These are phyloP conservation scores for Rhodomyrtus psidioides DNA, from an alignment of 441 rosid genomes.

Conservation along the genomic window DNA sequence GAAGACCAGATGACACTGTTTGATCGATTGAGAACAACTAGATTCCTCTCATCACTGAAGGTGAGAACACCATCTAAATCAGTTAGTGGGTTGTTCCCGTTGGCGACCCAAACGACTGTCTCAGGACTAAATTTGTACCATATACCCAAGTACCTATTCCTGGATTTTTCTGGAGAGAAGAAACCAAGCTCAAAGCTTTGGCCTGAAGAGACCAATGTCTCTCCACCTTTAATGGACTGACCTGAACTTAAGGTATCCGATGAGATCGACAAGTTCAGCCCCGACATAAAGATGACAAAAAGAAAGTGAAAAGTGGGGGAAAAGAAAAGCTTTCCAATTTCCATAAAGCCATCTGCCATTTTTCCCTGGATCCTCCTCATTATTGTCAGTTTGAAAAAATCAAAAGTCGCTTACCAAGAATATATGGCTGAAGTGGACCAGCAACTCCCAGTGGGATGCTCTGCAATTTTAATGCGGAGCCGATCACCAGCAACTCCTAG, in stretches of 20 bases:
- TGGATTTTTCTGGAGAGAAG: background rate
- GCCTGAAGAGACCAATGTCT: background rate
- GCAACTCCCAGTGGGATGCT: background rate
- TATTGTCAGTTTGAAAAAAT: background rate
- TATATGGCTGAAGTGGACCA: background rate
- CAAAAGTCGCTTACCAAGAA: background rate
- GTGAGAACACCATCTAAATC: background rate
- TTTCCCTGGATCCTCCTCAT: background rate
- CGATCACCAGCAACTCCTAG: background rate
- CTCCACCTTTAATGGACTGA: background rate
- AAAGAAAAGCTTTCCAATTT: background rate
- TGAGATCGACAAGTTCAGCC: background rate
- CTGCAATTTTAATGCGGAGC: background rate
- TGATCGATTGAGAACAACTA: background rate
- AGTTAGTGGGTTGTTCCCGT: background rate
- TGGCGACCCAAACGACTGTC: background rate
- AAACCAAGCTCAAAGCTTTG: background rate
- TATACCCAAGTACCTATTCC: background rate
- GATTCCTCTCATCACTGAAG: background rate
- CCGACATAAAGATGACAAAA: background rate
- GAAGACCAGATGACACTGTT: background rate
- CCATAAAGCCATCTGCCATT: background rate
- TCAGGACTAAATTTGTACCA: background rate
- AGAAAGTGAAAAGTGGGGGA: background rate
- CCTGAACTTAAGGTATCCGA: background rate